Evolutionary conservation across 192 early-diverging fungal species (phyloP).

Genomic region (Gorgonomyces haynaldii): DNA sequence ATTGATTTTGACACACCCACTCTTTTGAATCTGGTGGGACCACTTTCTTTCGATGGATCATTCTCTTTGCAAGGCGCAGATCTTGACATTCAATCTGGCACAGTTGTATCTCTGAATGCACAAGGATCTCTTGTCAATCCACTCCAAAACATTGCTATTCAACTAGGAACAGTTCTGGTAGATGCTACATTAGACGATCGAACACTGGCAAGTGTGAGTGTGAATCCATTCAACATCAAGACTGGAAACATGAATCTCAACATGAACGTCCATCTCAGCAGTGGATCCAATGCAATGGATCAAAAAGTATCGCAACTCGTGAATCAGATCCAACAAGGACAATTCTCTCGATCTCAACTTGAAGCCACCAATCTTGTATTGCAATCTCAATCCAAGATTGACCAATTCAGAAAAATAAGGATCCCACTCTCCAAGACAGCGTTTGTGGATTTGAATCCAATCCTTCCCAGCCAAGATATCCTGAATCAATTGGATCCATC

Average conservation of each 20-base stretch:
- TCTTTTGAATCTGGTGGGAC: slow-evolving; percentile 9
- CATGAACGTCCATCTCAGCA: neutral
- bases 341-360: too few relatives aligned
- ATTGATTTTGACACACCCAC: slow-evolving; percentile 15
- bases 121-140: slow-evolving; percentile 11
- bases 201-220: neutral
- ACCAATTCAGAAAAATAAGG: too few relatives aligned
- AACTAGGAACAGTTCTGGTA: neutral
- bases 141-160: neutral
- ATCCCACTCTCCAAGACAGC: neutral
- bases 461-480: slow-evolving; percentile 1
- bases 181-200: neutral
- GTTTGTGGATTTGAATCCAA: neutral
- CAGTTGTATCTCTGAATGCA: slow-evolving; percentile 6
- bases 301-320: too few relatives aligned
- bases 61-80: slow-evolving; percentile 1
- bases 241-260: neutral
- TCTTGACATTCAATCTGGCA: slow-evolving; percentile 6
- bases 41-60: neutral
- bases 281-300: neutral
- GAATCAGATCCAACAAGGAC: too few relatives aligned
- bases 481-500: neutral
- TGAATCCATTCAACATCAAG: neutral
- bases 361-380: too few relatives aligned
- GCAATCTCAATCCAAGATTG: too few relatives aligned